Conservation (phyloP, 129 eudicot species). For the Chrysanthemum seticuspe region DNA sequence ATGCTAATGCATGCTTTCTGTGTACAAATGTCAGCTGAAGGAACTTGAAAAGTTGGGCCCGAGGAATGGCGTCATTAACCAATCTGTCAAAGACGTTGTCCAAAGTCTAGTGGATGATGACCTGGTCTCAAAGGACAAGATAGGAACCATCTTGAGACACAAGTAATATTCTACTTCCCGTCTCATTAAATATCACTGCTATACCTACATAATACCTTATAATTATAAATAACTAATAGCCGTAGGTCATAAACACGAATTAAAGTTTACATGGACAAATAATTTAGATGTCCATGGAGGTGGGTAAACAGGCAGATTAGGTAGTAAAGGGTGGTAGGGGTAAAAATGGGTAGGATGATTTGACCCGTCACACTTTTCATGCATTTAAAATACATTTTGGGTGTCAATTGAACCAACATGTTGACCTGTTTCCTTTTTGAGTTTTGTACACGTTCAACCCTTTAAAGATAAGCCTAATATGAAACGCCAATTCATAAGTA, state of each 20-base stretch:
- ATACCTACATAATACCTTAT: slow-evolving; percentile 3
- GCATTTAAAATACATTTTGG: neutral
- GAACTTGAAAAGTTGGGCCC: slow-evolving; percentile 98
- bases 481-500: neutral
- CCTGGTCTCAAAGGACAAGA: slow-evolving; percentile 88
- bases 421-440: neutral
- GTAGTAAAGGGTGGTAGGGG: no score
- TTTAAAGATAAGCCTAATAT: neutral
- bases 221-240: neutral
- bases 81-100: slow-evolving; percentile 91
- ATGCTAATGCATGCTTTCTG: slow-evolving; percentile 12
- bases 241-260: no score
- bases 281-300: neutral
- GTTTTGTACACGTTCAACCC: no score
- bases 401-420: neutral
- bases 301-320: no score
- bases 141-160: slow-evolving; percentile 46
- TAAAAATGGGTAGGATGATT: neutral
- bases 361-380: neutral
- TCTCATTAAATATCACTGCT: neutral
- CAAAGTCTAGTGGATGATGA: slow-evolving; percentile 95
- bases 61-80: slow-evolving; percentile 83
- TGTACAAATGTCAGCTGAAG: slow-evolving; percentile 64
- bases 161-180: neutral
- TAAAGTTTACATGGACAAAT: no score